Base-by-base conservation (phyloP, 1,284 basidiomycete genomes). In the Dichomitus squalens region DNA sequence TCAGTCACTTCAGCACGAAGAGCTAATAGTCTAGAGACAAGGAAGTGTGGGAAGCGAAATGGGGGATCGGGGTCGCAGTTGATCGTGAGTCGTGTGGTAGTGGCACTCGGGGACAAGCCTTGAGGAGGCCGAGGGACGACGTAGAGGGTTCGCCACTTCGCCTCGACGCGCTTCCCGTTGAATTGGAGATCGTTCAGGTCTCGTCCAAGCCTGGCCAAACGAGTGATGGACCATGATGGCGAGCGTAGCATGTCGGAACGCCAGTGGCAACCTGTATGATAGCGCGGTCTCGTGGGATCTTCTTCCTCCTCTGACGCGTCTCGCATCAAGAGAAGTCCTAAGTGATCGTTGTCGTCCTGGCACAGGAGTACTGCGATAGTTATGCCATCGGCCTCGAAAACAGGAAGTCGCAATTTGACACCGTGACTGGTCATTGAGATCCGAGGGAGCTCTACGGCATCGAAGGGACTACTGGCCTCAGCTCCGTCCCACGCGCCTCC, bases 71-170 rank as follows among this genome's bases (percentile, higher is more conserved):
- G 48, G 4, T 11, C 25, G 31, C 16, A 21, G 48, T 36, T 21
- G 33, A 33, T 33, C 2, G 21, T n/a, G 2, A 38, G 25, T 14
- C 8, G n/a, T 14, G 29, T n/a, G 29, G 4, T 7, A 4, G 18
- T 7, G 6, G 29, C 12, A 7, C 16, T 9, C 5, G 27, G 18
- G 29, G 11, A 11, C n/a, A 9, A 31, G 18, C 2, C 11, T 11
- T 18, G 12, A 29, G 4, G 18, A 2, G 29, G 29, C 11, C 14
- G 50, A 27, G 9, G 20, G n/a, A 39, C 36, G 16, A 52, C 20
- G 33, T 49, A 57, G 38, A 52, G 16, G 31, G 41, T 41, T 11
- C 48, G 38, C 53, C 53, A 55, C n/a, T 20, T 9, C 4, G 39
- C 39, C 7, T 14, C 27, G 31, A 55, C 35, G 7, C 21, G 31